Evolutionary conservation across 768 basidiomycete genomes (phyloP), one percentile per base, ranked within the genome.

Genomic region (Tulasnella sp.): DNA sequence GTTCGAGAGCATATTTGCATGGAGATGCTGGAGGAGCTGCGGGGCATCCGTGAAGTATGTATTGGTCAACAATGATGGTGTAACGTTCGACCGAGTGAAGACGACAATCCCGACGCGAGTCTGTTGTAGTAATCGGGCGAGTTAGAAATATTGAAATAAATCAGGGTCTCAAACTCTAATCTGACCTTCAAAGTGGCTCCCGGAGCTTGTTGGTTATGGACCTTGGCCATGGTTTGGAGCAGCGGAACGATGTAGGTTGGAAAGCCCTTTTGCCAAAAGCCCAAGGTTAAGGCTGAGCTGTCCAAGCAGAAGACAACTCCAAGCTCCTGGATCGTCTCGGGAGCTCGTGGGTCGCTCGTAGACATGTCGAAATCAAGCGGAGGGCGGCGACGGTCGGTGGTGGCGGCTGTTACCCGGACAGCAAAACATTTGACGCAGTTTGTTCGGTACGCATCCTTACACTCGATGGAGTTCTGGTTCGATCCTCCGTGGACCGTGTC

Each of bases 51-150:
- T 70, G 61, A 77, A 77, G 42, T 77, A 77, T 4, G 13, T 15
- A 18, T 69, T 77, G n/a, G 20, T 70, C n/a, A 69, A 32, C 18
- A 77, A 11, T 18, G 76, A 35, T 16, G 76, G 76, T 51, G 23
- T 32, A 13, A 71, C 39, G 39, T 67, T 51, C 23, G 61, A 35
- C 32, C 67, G 35, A 15, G 76, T 77, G 61, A 71, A 77, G 20
- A 77, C 76, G 40, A 77, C 37, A n/a, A 35, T 26, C n/a, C 76
- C 76, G 6, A 77, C 7, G 11, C 76, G 67, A 35, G 42, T n/a
- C 76, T 77, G 35, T 39, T 44, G 3, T 44, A 18, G 44, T 44
- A 13, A 44, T 44, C 6, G 11, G 16, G 6, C 4, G 51, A n/a
- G 51, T 51, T n/a, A 51, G 51, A 51, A 51, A 51, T 7, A 7